Evolutionary conservation across 164 flowering plant genomes (phyloP), one percentile per base, ranked within the genome.

Genomic region (Litsea cubeba): DNA sequence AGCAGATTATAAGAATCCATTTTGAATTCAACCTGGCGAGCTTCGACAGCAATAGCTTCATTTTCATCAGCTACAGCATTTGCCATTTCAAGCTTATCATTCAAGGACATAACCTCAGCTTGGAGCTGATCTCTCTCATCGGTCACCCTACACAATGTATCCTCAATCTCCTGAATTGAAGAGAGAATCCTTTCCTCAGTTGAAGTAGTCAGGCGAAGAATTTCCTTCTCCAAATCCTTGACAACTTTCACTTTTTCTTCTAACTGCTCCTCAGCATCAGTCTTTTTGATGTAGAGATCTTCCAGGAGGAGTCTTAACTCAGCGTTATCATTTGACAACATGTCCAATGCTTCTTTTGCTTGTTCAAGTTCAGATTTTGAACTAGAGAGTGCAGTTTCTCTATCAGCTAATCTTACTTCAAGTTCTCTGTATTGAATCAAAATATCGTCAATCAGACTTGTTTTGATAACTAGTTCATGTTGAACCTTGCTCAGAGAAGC

Each of bases 21-120:
- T 8, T 65, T 23, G 68, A 46, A 54, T 63, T 23, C 68, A 62
- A 89, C 98, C 97, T 94, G 94, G 18, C 86, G 93, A 74, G 96
- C 94, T 86, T 90, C 97, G 60, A 84, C 76, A 75, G 90, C 91
- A 75, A 89, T 79, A 73, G 98, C 98, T 86, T 94, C 94, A 73
- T 94, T 89, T 80, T 91, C 97, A 79, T 94, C 96, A 71, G 91
- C 93, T 71, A 88, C 66, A 46, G 95, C 86, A 84, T 79, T 78
- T 51, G 89, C 88, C 85, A 89, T 83, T 71, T 89, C 89, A 77
- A 91, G 87, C 83, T 83, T 87, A 71, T 82, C 87, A 70, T 82
- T 88, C 71, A 93, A 66, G 62, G 82, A 81, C 35, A 69, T 68
- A 72, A 91, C 72, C 78, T 89, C 86, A 81, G 80, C 88, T 60